Conservation (phyloP, 2,329 filamentous ascomycete species). For the Cylindrodendrum hubeiense region DNA sequence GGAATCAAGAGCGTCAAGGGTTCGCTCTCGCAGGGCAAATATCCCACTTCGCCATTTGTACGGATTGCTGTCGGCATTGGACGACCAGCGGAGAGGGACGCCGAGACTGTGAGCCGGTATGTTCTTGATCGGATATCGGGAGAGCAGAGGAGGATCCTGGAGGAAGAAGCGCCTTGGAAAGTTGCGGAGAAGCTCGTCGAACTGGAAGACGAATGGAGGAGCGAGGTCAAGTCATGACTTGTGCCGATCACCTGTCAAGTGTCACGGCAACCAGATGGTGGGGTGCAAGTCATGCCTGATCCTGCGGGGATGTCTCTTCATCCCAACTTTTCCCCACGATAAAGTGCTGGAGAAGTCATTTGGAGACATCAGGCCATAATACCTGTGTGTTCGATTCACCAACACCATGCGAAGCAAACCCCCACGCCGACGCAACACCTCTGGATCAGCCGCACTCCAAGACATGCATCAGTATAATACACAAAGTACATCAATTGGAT, state of each 20-base stretch:
- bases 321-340: neutral
- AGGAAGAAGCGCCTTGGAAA: slow-evolving; percentile 62
- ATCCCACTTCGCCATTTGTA: slow-evolving; percentile 57
- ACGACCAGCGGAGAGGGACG: slow-evolving; percentile 78
- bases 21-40: slow-evolving; percentile 58
- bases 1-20: slow-evolving; percentile 77
- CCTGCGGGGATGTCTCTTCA: neutral
- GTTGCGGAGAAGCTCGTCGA: slow-evolving; percentile 64
- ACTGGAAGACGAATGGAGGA: slow-evolving; percentile 56
- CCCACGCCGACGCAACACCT: neutral
- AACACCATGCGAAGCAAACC: neutral
- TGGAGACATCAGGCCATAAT: neutral
- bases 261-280: neutral
- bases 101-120: slow-evolving; percentile 77
- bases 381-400: neutral
- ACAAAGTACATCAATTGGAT: neutral
- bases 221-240: slow-evolving; percentile 37
- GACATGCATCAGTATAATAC: neutral
- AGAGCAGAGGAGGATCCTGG: slow-evolving; percentile 63
- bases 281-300: neutral
- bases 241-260: neutral
- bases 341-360: neutral
- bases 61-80: slow-evolving; percentile 89
- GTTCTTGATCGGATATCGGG: slow-evolving; percentile 78
- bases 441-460: neutral